phyloP scores from a whole-genome alignment of 495 filamentous ascomycete genomes.

The Chlorociboria aeruginascens region DNA sequence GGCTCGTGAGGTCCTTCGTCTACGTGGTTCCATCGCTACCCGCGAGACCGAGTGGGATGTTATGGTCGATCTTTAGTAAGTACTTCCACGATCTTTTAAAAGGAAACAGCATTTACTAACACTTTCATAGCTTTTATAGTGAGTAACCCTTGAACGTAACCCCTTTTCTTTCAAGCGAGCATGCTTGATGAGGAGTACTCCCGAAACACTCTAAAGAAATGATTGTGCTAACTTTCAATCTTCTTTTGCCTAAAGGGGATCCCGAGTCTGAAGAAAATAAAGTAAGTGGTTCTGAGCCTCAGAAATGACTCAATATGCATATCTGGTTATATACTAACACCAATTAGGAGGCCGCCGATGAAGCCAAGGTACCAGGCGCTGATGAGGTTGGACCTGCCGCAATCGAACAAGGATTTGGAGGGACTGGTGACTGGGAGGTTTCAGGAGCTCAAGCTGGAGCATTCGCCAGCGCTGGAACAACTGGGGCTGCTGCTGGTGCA shows the following conservation, averaged over 20 bases:
- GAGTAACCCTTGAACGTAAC: no score
- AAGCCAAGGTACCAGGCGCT: slow-evolving; percentile 49
- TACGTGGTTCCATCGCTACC: slow-evolving; percentile 87
- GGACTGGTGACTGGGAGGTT: slow-evolving; percentile 60
- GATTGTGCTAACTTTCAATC: no score
- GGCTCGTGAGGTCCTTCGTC: slow-evolving; percentile 96
- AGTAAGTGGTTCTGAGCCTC: no score
- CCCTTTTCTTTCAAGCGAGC: no score
- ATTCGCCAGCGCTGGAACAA: slow-evolving; percentile 41
- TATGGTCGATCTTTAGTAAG: slow-evolving; percentile 85
- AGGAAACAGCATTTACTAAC: no score
- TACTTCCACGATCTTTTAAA: no score
- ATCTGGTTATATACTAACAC: slow-evolving; percentile 17
- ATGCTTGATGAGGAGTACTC: no score
- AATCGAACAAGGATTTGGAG: slow-evolving; percentile 67
- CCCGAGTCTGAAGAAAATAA: slow-evolving; percentile 72
- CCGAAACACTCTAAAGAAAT: no score
- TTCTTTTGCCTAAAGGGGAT: no score
- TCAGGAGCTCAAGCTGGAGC: slow-evolving; percentile 31
- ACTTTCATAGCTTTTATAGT: slow-evolving; percentile 69
- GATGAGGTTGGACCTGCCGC: slow-evolving; percentile 76
- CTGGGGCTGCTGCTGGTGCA: slow-evolving; percentile 45
- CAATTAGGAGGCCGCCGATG: slow-evolving; percentile 59
- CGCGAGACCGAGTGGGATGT: slow-evolving; percentile 95
- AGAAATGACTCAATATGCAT: no score